Evolutionary conservation across 1,139 yeast genomes (phyloP), one percentile per base, ranked within the genome.

Genomic region (Zygosaccharomyces sapae): DNA sequence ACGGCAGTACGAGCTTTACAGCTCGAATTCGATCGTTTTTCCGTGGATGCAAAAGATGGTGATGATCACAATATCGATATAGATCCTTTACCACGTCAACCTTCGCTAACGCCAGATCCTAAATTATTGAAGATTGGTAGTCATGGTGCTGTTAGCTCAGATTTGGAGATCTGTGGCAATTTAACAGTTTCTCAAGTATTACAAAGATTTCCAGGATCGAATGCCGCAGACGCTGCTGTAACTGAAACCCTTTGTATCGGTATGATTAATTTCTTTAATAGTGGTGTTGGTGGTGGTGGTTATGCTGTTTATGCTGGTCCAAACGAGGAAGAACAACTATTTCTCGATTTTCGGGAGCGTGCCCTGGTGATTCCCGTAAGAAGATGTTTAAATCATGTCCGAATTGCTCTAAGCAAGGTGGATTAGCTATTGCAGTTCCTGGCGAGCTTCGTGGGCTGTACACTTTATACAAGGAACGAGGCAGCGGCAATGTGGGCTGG

Each of bases 221-320:
- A 84, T 44, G 97, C 97, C 0, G 96, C 95, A 0, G 97, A 92
- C 63, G 95, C 97, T 0, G 88, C 96, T 0, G 83, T 92, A 1
- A 85, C 96, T 0, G 86, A 86, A 16, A 88, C 95, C 0, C 71
- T 92, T 25, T 92, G 98, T 63, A 80, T 90, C 34, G 97, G 97
- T 1, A 75, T 87, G 48, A 69, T 87, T 35, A 86, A 87, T 62
- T 81, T 89, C 51, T 89, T 81, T 62, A 83, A 90, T 41, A 81
- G 94, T 3, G 97, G 98, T 0, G 80, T 90, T 42, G 98, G 98
- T 1, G 98, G 97, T 3, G 97, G 97, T 7, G 86, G 85, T 0
- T 87, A 77, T 59, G 83, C 86, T 42, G 75, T 85, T 1, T 79
- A 86, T 41, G 72, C 61, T 2, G 48, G 53, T 19, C 77, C 68